Evolutionary conservation across 208 protist genomes (phyloP).

Genomic region (Leishmania martiniquensis): DNA sequence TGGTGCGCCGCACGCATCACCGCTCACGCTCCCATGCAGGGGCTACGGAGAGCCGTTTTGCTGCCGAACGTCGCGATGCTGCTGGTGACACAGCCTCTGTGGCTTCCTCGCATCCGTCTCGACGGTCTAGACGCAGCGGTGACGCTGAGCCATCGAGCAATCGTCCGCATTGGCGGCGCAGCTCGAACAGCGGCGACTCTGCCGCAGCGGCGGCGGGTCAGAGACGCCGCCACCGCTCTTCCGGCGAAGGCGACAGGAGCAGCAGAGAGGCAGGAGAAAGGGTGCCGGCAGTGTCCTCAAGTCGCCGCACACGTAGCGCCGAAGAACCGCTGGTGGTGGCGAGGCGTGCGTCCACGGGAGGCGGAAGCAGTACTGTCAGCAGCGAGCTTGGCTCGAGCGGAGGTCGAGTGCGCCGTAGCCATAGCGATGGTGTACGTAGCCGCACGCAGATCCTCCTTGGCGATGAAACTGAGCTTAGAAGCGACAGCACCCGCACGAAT

Average conservation of each 20-base stretch:
- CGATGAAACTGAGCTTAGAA: background rate
- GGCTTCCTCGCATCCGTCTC: conserved; percentile 25
- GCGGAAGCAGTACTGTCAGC: background rate
- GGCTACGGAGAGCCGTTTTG: conserved; percentile 1
- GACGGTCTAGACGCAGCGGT: conserved; percentile 11
- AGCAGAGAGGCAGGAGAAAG: background rate
- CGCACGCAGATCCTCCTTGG: conserved; percentile 3
- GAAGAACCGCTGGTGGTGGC: conserved; percentile 27
- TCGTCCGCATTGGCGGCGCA: conserved; percentile 12
- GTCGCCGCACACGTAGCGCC: conserved; percentile 29
- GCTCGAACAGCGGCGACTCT: conserved; percentile 11
- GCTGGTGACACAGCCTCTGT: conserved; percentile 22
- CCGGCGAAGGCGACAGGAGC: conserved; percentile 16
- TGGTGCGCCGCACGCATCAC: conserved; percentile 46
- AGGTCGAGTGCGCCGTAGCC: conserved; percentile 22
- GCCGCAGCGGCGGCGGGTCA: background rate
- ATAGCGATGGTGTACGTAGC: conserved; percentile 21
- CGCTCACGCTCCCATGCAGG: conserved; percentile 10
- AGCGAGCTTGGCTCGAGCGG: background rate
- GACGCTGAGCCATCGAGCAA: background rate
- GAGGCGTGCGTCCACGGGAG: conserved; percentile 4
- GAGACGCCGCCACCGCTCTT: conserved; percentile 11
- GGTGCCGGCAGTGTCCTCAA: background rate
- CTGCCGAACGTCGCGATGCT: background rate
- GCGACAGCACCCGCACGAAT: background rate